Evolutionary conservation across 345 rosid species (phyloP), one percentile per base, ranked within the genome.

Genomic region (Heritiera fomes): DNA sequence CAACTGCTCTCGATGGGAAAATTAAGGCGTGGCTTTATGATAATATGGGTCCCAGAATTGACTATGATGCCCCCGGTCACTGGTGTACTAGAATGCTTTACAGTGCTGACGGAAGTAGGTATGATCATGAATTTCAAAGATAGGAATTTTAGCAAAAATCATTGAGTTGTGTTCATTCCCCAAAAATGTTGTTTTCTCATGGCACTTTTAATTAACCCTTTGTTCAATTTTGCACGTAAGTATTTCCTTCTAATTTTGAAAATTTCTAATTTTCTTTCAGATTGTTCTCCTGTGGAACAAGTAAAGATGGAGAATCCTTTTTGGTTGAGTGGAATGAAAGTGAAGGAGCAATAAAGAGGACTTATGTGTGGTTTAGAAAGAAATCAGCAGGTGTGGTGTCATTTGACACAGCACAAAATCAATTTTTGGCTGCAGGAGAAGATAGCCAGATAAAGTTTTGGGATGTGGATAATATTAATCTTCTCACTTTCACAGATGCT

Each of bases 291-390:
- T 69, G 73, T 23, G 73, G 56, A 23, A 69, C 73, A n/a, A 95
- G 95, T 82, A 92, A 92, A 88, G 98, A 93, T 3, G 98, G 98
- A 75, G 95, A 90, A 10, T 87, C 92, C 67, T 86, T 43, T 85
- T 87, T 95, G 23, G 98, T 95, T 81, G 98, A 95, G 82, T 93
- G 97, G 98, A 93, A 93, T 80, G 97, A 92, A 82, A 93, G 97
- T 78, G 97, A 95, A 87, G 98, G 97, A 83, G 88, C 95, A 52
- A 87, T 93, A 75, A 93, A 87, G 88, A 92, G 97, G 90, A 83
- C 80, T 28, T 95, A 92, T 81, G 1, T 34, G 68, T 97, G 97
- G 60, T 87, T 93, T 70, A 82, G 89, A 76, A 93, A 92, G 88
- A 93, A 89, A 81, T 79, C 89, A 1, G 52, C 50, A 0, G 98